phyloP scores from a whole-genome alignment of 805 yeast species.

The Saccharomycopsis sp. region DNA sequence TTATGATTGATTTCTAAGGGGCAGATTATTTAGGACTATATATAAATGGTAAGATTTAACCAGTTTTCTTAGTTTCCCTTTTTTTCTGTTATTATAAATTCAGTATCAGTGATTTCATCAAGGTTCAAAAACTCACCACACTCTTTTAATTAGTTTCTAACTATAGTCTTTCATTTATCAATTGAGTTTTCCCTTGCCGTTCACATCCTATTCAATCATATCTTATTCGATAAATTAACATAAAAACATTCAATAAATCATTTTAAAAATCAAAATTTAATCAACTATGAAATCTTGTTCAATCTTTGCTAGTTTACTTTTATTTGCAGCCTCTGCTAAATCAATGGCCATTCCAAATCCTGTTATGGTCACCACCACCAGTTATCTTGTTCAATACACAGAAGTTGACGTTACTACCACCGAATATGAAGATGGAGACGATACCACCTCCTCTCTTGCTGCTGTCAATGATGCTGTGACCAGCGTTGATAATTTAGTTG shows the following conservation, averaged over 20 bases:
- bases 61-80: too few relatives aligned
- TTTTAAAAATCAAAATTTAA: not conserved
- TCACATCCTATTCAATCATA: too few relatives aligned
- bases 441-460: not conserved
- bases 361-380: not conserved
- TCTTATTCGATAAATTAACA: too few relatives aligned
- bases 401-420: conserved; percentile 1
- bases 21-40: too few relatives aligned
- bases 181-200: too few relatives aligned
- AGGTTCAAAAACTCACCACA: too few relatives aligned
- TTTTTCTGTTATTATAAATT: too few relatives aligned
- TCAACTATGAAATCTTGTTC: not conserved
- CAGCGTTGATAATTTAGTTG: conserved; percentile 44
- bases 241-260: not conserved
- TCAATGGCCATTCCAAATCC: not conserved
- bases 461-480: conserved; percentile 39
- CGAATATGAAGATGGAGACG: not conserved
- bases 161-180: too few relatives aligned
- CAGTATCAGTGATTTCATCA: too few relatives aligned
- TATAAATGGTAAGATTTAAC: too few relatives aligned
- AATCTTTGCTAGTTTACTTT: not conserved
- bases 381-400: not conserved
- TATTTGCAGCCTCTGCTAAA: not conserved
- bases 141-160: too few relatives aligned
- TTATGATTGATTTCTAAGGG: too few relatives aligned